Percentiles rank a stretch among this genome's conserved stretches.
Conservation (phyloP, 805 yeast species). For the Yarrowia yakushimensis region DNA sequence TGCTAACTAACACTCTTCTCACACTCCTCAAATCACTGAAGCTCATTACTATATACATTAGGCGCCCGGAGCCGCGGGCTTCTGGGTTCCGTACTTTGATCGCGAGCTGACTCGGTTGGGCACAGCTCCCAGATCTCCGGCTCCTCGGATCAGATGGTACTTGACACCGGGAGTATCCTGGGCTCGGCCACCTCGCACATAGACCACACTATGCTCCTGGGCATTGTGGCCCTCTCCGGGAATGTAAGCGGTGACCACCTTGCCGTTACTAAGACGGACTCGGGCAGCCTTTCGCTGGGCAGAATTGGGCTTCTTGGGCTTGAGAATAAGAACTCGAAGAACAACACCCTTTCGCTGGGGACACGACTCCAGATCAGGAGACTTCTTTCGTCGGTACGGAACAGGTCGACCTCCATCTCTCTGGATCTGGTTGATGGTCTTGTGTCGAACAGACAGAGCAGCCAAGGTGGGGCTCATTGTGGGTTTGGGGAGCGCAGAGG, state of each 20-base stretch:
- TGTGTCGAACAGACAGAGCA: slow-evolving; percentile 25
- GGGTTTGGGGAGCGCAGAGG: slow-evolving; percentile 1
- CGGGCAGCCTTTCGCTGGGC: slow-evolving; percentile 97
- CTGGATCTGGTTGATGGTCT: slow-evolving; percentile 38
- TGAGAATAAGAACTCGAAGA: slow-evolving; percentile 85
- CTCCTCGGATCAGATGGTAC: slow-evolving; percentile 90
- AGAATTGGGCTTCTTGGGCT: slow-evolving; percentile 98
- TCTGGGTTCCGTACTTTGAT: slow-evolving; percentile 89
- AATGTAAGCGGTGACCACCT: slow-evolving; percentile 83
- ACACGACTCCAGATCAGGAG: slow-evolving; percentile 78
- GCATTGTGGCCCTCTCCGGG: slow-evolving; percentile 98
- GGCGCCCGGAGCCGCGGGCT: slow-evolving; percentile 35
- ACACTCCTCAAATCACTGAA: no score
- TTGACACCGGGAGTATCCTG: slow-evolving; percentile 98
- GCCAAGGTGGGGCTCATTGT: slow-evolving; percentile 1
- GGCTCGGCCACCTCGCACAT: slow-evolving; percentile 96
- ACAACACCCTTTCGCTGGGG: slow-evolving; percentile 95
- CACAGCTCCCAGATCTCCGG: slow-evolving; percentile 88
- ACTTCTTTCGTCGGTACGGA: slow-evolving; percentile 39
- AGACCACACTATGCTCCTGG: slow-evolving; percentile 95
- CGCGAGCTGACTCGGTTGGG: slow-evolving; percentile 88
- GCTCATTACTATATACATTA: slow-evolving; percentile 22
- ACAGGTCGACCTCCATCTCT: slow-evolving; percentile 37
- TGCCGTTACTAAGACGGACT: slow-evolving; percentile 88
- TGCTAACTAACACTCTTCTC: no score